These are phyloP conservation scores for Fusarium annulatum DNA, from an alignment of 2,329 filamentous ascomycete genomes.

Conservation along the genomic window DNA sequence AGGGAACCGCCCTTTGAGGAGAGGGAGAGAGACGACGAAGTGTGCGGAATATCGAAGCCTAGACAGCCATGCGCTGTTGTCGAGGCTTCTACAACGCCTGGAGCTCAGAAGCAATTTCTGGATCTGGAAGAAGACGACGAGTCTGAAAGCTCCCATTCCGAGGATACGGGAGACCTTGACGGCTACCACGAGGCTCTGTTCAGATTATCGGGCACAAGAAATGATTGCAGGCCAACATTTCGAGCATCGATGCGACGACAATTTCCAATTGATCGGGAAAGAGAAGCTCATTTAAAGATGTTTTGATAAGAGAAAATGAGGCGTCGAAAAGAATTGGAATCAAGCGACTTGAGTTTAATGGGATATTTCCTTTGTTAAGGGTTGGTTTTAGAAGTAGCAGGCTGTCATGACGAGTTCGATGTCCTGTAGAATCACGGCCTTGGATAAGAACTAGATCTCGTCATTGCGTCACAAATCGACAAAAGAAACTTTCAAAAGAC, in stretches of 20 bases:
- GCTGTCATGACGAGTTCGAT: background rate
- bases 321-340: rapidly evolving
- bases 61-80: rapidly evolving
- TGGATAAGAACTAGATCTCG: rapidly evolving
- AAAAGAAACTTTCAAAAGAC: rapidly evolving
- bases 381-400: background rate
- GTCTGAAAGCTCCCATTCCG: background rate
- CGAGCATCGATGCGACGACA: background rate
- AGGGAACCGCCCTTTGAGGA: background rate
- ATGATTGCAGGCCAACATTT: background rate
- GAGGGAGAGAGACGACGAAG: background rate
- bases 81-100: rapidly evolving
- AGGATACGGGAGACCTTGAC: background rate
- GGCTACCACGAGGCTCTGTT: background rate
- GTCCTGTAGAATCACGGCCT: background rate
- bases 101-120: background rate
- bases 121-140: background rate
- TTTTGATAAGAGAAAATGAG: rapidly evolving
- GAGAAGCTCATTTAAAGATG: background rate
- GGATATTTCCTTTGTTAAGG: background rate
- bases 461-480: rapidly evolving
- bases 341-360: rapidly evolving
- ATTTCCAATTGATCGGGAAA: background rate
- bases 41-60: rapidly evolving
- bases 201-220: background rate